A percentile compares a stretch with the other conserved stretches of the same genome.
These are phyloP conservation scores for Calonectria pseudoturangicola DNA, from an alignment of 2,329 filamentous ascomycete genomes.

Conservation along the genomic window DNA sequence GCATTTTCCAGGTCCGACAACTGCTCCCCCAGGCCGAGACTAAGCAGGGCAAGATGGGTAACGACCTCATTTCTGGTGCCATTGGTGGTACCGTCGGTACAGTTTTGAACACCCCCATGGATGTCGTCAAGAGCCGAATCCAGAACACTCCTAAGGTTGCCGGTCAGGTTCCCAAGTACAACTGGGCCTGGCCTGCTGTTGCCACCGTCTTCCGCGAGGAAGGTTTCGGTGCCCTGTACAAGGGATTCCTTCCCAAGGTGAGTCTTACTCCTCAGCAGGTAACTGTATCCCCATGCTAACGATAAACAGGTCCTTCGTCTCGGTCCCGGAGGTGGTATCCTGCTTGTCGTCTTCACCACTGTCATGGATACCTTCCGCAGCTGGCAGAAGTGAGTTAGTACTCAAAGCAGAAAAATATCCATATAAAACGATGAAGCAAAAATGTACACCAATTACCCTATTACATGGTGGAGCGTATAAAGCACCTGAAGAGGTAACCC, in stretches of 20 bases:
- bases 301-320: slow-evolving; percentile 65
- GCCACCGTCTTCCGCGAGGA: slow-evolving; percentile 94
- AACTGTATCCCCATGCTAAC: background rate
- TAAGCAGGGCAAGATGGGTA: slow-evolving; percentile 87
- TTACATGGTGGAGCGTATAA: slow-evolving; percentile 38
- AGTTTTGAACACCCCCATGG: slow-evolving; percentile 94
- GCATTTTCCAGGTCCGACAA: slow-evolving; percentile 96
- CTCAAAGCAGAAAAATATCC: slow-evolving; percentile 37
- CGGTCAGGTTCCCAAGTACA: slow-evolving; percentile 94
- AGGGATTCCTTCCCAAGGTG: slow-evolving; percentile 98
- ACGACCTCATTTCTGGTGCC: slow-evolving; percentile 90
- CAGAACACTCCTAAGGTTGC: slow-evolving; percentile 92
- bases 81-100: slow-evolving; percentile 93
- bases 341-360: slow-evolving; percentile 90
- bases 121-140: slow-evolving; percentile 98
- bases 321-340: slow-evolving; percentile 77
- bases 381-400: slow-evolving; percentile 55
- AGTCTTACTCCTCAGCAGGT: slow-evolving; percentile 63
- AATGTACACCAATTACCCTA: slow-evolving; percentile 46
- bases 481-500: slow-evolving; percentile 38
- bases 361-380: slow-evolving; percentile 95
- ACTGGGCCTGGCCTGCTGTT: slow-evolving; percentile 96
- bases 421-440: slow-evolving; percentile 35
- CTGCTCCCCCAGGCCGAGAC: slow-evolving; percentile 87
- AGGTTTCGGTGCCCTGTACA: slow-evolving; percentile 93